A percentile compares a stretch with the other conserved stretches of the same genome.
Evolutionary conservation across 163 green algal species (phyloP).

Genomic region (Coccomyxa subellipsoidea): DNA sequence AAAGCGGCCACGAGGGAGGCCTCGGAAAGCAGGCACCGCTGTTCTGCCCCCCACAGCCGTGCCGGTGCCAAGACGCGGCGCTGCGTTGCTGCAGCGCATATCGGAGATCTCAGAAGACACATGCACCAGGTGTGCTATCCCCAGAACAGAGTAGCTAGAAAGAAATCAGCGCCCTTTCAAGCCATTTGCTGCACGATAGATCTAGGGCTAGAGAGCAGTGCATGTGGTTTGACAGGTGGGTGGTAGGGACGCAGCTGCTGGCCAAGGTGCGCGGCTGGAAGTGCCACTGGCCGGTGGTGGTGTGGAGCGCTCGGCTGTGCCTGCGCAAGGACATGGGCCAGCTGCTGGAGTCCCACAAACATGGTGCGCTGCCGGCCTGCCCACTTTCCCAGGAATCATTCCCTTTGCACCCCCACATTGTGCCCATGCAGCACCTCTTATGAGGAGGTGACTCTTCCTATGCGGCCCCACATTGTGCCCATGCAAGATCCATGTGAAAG

Average conservation of each 20-base stretch:
- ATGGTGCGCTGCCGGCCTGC: neutral
- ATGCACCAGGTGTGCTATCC: neutral
- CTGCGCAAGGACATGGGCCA: conserved; percentile 35
- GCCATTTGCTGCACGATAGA: neutral
- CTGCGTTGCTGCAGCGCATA: neutral
- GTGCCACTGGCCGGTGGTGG: conserved; percentile 49
- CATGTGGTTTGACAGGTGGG: neutral
- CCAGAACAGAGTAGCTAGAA: too few relatives aligned
- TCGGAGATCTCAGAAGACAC: neutral
- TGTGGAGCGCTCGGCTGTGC: conserved; percentile 45
- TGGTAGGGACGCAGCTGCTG: conserved; percentile 36
- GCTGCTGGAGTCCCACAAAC: conserved; percentile 19
- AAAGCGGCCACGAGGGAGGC: neutral
- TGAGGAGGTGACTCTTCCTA: too few relatives aligned
- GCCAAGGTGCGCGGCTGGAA: conserved; percentile 34
- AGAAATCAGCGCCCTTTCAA: too few relatives aligned
- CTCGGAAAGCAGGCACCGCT: neutral
- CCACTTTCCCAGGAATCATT: too few relatives aligned
- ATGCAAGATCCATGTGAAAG: too few relatives aligned
- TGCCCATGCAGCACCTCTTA: too few relatives aligned
- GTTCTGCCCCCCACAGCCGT: neutral
- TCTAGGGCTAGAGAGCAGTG: neutral
- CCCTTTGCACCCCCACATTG: neutral
- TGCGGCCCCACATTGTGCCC: neutral
- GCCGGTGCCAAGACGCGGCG: neutral